Evolutionary conservation across 2,329 filamentous ascomycete genomes (phyloP), one percentile per base, ranked within the genome.

Genomic region (Colletotrichum sp.): DNA sequence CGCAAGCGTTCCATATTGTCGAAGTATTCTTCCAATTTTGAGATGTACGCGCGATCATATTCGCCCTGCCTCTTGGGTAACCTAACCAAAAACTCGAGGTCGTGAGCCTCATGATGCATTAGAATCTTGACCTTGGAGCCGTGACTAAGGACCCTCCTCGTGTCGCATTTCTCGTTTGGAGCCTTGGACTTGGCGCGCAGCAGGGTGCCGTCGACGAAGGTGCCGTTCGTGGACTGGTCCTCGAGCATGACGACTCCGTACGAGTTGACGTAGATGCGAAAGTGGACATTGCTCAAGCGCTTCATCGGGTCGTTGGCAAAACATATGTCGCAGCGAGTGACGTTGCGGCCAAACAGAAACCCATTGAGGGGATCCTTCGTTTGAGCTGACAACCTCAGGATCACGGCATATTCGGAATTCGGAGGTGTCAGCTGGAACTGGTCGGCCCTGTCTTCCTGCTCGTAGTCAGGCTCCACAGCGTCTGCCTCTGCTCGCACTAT

Each of bases 181-280:
- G 80, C 81, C 77, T 85, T 86, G 30, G 83, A 79, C 64, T 86
- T 85, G 26, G 82, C 80, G 65, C 85, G 87, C 79, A 99, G 88
- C 44, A 95, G 87, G 22, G 88, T 87, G 28, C 91, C 89, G 84
- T 99, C 96, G 72, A 99, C 95, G 75, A 95, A 89, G 6, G 97
- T 99, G 32, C 97, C 97, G 81, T 99, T 99, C n/a, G 96, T 98
- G 1, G 97, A 99, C 82, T 93, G 91, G 82, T 99, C 97, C 83
- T 98, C 93, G 15, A 99, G 88, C 95, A 99, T 98, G 78, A 98
- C 90, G 72, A 95, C 93, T 32, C 94, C 95, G 78, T 95, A 92
- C n/a, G 92, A 88, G 80, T 98, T 99, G 80, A 98, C 89, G 82
- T 94, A 98, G 77, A 99, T 98, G 69, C 95, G 93, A 83, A 99